Evolutionary conservation across 2,329 filamentous ascomycete species (phyloP).

Genomic region (Neoarthrinium moseri): DNA sequence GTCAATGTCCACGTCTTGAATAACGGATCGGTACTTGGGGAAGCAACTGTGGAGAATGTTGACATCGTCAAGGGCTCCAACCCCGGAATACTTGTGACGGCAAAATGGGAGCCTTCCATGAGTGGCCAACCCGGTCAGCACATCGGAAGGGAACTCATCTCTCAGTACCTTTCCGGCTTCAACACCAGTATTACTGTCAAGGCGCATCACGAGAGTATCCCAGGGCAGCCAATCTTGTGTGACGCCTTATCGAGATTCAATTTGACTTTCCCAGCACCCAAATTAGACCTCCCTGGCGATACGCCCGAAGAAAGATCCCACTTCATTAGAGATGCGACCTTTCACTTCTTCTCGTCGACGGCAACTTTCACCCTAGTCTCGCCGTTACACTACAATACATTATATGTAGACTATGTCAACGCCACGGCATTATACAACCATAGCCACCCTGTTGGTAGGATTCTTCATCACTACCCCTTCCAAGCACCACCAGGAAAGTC

Average conservation of each 20-base stretch:
- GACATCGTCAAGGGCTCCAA: conserved; percentile 70
- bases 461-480: conserved; percentile 73
- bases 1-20: conserved; percentile 73
- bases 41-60: conserved; percentile 66
- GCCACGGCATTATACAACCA: conserved; percentile 85
- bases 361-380: conserved; percentile 82
- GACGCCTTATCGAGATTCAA: conserved; percentile 70
- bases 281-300: conserved; percentile 56
- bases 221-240: conserved; percentile 69
- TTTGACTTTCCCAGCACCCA: conserved; percentile 70
- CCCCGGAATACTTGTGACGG: conserved; percentile 63
- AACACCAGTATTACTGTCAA: conserved; percentile 79
- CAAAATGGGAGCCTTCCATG: conserved; percentile 71
- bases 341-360: conserved; percentile 84
- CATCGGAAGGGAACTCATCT: conserved; percentile 72
- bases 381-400: conserved; percentile 68
- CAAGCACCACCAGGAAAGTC: conserved; percentile 73
- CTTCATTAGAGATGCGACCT: conserved; percentile 82
- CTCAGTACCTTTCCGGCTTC: conserved; percentile 81
- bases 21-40: conserved; percentile 73
- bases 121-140: conserved; percentile 60
- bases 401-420: conserved; percentile 78
- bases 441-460: conserved; percentile 73
- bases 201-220: conserved; percentile 71
- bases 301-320: conserved; percentile 48